These are phyloP conservation scores for Trichoderma sp. DNA, from an alignment of 2,329 filamentous ascomycete genomes.

Conservation along the genomic window DNA sequence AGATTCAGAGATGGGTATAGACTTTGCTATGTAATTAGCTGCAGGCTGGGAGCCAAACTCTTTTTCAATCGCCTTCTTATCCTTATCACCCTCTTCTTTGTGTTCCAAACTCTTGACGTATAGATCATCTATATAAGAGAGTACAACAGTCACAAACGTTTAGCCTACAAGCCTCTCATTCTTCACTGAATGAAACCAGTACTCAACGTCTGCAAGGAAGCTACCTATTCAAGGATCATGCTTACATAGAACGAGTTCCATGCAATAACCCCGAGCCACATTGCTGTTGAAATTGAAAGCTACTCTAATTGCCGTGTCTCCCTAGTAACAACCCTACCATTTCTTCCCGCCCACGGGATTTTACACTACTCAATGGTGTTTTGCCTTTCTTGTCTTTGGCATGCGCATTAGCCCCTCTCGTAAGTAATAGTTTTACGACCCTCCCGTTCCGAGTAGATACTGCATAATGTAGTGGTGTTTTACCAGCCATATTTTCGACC, in stretches of 20 bases:
- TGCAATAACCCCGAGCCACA: rapidly evolving
- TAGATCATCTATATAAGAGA: neutral
- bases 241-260: neutral
- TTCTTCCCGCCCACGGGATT: neutral
- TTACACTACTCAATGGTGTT: neutral
- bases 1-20: too few relatives aligned
- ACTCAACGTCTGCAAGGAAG: neutral
- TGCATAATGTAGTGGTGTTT: neutral
- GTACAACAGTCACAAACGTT: neutral
- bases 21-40: too few relatives aligned
- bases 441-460: neutral
- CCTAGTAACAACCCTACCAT: neutral
- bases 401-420: neutral
- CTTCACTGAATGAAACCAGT: neutral
- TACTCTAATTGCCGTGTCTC: neutral
- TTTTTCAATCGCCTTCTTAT: too few relatives aligned
- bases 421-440: neutral
- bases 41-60: too few relatives aligned
- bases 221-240: neutral
- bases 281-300: neutral
- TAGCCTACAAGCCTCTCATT: neutral
- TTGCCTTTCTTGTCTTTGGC: rapidly evolving
- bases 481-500: neutral
- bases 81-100: too few relatives aligned
- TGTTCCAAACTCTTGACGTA: neutral